Percentiles rank a stretch among this genome's conserved stretches.
These are phyloP conservation scores for Teratosphaeria pseudoeucalypti DNA, from an alignment of 2,329 filamentous ascomycete species.

Conservation along the genomic window DNA sequence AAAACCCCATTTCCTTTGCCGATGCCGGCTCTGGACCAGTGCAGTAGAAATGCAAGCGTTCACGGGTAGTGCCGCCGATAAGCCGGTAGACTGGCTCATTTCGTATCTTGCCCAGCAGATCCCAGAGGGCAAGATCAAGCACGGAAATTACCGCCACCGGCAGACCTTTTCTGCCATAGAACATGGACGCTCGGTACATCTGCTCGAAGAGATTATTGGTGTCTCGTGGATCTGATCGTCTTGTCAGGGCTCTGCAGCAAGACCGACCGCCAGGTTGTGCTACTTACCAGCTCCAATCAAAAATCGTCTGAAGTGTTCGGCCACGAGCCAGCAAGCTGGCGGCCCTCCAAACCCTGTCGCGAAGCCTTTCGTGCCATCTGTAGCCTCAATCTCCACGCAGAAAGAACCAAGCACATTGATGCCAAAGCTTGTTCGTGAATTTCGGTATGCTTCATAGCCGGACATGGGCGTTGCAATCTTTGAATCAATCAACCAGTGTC, in stretches of 20 bases:
- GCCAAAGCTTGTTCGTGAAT: constrained; percentile 82
- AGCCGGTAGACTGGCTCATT: constrained; percentile 91
- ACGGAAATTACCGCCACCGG: constrained; percentile 87
- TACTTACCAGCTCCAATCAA: constrained; percentile 59
- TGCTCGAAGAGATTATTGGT: constrained; percentile 90
- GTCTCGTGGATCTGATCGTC: constrained; percentile 63
- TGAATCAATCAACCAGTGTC: constrained; percentile 74
- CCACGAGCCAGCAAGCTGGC: constrained; percentile 85
- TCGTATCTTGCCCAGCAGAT: constrained; percentile 80
- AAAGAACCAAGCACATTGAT: constrained; percentile 94
- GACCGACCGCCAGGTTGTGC: neutral
- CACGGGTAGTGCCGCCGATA: constrained; percentile 80
- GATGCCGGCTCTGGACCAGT: constrained; percentile 75
- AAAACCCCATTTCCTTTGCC: constrained; percentile 79
- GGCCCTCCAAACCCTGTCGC: constrained; percentile 91
- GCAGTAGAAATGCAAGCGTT: constrained; percentile 85
- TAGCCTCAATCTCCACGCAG: constrained; percentile 78
- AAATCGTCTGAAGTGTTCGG: constrained; percentile 90
- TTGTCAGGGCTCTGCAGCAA: neutral
- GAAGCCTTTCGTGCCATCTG: constrained; percentile 85
- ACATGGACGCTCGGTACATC: constrained; percentile 94
- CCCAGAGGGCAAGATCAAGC: constrained; percentile 87
- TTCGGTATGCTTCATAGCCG: constrained; percentile 76
- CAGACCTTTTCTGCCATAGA: constrained; percentile 88
- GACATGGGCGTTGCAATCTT: constrained; percentile 91